Base-by-base conservation (phyloP, 805 yeast genomes). In the Yueomyces sp. region DNA sequence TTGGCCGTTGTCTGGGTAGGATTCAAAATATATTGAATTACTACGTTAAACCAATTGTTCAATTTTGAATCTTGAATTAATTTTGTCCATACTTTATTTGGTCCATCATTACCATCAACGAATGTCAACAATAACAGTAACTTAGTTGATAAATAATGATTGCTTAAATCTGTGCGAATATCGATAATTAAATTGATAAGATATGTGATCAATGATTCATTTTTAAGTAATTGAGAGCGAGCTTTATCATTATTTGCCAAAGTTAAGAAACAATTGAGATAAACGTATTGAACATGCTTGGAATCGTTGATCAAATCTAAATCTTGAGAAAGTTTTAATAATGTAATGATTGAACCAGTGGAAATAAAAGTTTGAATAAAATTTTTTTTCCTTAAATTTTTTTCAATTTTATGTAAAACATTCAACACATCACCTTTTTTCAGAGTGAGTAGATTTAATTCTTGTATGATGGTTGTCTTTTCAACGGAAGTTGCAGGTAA, bases 211-310 rank as follows among this genome's bases (percentile, higher is more conserved):
- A 58, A 37, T 4, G 39, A 37, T 1, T 45, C 37, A 9, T 38
- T 40, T 9, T 49, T 39, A 28, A 56, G 36, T 3, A 56, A 45
- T 12, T 42, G 40, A 2, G 38, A 28, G 38, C 59, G 47, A 3
- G 49, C 56, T 19, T 47, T 42, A 3, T 47, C 47, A 28, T 49
- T 45, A 33, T 53, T 54, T 48, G 54, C 46, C 36, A 59, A 37
- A 3, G 56, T 52, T 45, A 52, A 55, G 37, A 54, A 56, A 46
- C 62, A 56, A 40, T 54, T 47, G 11, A 59, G 48, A 45, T 49
- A 56, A 8, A 56, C 60, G 42, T 52, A 57, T 5, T 40, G 34
- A n/a, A 40, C 30, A 27, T 38, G 37, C 11, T n/a, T 36, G 36
- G 29, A 36, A 41, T 12, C 47, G 2, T 30, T 30, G 9, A 30